Evolutionary conservation across 1,139 yeast species (phyloP), one percentile per base, ranked within the genome.

Genomic region (Sugiyamaella xylanicola): DNA sequence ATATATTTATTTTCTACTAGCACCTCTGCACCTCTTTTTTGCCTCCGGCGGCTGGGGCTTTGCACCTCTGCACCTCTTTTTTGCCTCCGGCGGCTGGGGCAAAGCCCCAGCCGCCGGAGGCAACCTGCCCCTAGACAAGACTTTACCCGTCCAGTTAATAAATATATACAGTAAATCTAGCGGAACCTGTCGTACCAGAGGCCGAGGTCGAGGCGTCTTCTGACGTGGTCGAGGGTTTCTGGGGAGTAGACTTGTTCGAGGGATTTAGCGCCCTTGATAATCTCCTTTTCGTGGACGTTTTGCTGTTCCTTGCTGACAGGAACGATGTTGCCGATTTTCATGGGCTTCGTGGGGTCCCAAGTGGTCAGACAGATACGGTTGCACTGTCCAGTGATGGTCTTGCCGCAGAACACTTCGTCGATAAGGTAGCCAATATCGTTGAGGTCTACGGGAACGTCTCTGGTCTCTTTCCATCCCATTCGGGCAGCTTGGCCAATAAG

Each of bases 381-480:
- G 13, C 92, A 84, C 66, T 79, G 88, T 27, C 92, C 89, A n/a
- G 95, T 85, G 20, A 93, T 80, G 0, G 96, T 87, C 69, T 90
- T 90, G 8, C 98, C 98, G 59, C 95, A 82, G 76, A 84, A 93
- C 1, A 93, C 85, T 71, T 93, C 99, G 66, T 92, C 98, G 48
- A 92, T 77, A n/a, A 93, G 77, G 66, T 91, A 93, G 51, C 84
- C 88, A 20, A 89, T 85, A 59, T 93, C 99, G 52, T 74, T 74
- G 53, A 85, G 67, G 4, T 92, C 79, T 42, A 91, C 77, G 25
- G 93, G 95, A 16, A 87, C 83, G 55, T 89, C 77, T 69, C 86
- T 44, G 2, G 64, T 50, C 16, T 61, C 60, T 2, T 64, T 58
- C 77, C 54, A 92, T 19, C 68, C 92, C 51, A 89, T 76, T 62